Evolutionary conservation across 2,329 filamentous ascomycete species (phyloP).

Genomic region (Alternaria brassicae): DNA sequence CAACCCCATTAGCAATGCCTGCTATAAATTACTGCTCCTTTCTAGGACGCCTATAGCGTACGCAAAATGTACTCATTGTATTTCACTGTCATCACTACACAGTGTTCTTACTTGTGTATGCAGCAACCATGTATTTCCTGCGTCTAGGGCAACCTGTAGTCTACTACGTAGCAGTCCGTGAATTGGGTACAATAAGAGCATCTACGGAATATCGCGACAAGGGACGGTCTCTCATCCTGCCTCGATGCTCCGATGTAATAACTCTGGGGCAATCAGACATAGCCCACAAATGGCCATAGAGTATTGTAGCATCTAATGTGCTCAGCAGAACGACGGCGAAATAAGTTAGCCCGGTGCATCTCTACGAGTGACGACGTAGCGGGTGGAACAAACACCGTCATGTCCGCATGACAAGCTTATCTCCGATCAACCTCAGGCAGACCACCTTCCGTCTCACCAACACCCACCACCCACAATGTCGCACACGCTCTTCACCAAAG

Average conservation of each 20-base stretch:
- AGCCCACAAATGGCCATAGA: background rate
- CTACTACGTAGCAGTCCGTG: background rate
- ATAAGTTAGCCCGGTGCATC: background rate
- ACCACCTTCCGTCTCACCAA: conserved; percentile 15
- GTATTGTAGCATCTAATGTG: background rate
- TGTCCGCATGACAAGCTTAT: conserved; percentile 7
- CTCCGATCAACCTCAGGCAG: conserved; percentile 27
- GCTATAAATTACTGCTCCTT: background rate
- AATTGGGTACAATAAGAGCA: background rate
- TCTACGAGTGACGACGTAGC: background rate
- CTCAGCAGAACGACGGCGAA: background rate
- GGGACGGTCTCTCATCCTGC: background rate
- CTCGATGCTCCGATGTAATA: background rate
- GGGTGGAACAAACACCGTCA: conserved; percentile 2
- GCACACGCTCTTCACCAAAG: conserved; percentile 21
- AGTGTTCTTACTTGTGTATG: background rate
- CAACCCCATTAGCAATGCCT: background rate
- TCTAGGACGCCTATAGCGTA: background rate
- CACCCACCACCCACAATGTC: conserved; percentile 21
- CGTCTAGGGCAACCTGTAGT: background rate
- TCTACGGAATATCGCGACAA: background rate
- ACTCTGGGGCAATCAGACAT: background rate
- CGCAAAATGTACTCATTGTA: background rate
- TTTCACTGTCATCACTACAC: background rate
- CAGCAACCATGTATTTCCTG: background rate